A percentile compares a stretch with the other conserved stretches of the same genome.
These are phyloP conservation scores for Boletus subcaerulescens DNA, from an alignment of 768 basidiomycete genomes.

Conservation along the genomic window DNA sequence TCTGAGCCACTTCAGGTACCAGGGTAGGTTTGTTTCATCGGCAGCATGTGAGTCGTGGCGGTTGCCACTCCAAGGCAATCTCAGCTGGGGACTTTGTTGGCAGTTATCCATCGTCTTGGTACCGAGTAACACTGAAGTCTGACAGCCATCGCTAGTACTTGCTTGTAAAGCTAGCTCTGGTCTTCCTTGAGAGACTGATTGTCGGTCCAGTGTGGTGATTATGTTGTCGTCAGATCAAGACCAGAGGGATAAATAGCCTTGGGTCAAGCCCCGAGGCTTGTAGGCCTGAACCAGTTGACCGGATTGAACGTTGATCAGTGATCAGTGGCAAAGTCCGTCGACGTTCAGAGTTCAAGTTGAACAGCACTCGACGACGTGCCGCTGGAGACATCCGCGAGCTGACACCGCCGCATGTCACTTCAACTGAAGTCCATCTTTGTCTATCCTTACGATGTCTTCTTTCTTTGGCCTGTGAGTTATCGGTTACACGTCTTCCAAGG, in stretches of 20 bases:
- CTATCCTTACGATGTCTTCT: constrained; percentile 59
- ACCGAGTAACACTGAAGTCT: too few relatives aligned
- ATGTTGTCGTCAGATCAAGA: too few relatives aligned
- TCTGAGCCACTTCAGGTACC: constrained; percentile 41
- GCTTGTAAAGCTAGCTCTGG: not conserved
- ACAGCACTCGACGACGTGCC: not conserved
- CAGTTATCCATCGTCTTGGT: not conserved
- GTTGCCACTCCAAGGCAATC: not conserved
- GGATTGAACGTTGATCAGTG: too few relatives aligned
- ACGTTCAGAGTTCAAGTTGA: not conserved
- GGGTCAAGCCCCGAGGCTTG: too few relatives aligned
- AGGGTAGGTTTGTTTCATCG: not conserved
- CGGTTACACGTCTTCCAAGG: not conserved
- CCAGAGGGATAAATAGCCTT: too few relatives aligned
- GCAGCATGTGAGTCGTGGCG: not conserved
- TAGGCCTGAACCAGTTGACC: too few relatives aligned
- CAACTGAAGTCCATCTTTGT: constrained; percentile 6
- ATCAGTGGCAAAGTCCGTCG: too few relatives aligned
- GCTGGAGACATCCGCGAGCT: constrained; percentile 1
- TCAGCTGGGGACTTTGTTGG: not conserved
- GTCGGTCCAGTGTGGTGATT: too few relatives aligned
- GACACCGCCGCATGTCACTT: constrained; percentile 1
- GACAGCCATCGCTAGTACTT: not conserved
- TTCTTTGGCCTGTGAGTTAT: constrained; percentile 79
- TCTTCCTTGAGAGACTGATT: too few relatives aligned